Percentiles rank a stretch among this genome's conserved stretches.
Conservation (phyloP, 306 rosid species). For the Sechiopsis laciniata region DNA sequence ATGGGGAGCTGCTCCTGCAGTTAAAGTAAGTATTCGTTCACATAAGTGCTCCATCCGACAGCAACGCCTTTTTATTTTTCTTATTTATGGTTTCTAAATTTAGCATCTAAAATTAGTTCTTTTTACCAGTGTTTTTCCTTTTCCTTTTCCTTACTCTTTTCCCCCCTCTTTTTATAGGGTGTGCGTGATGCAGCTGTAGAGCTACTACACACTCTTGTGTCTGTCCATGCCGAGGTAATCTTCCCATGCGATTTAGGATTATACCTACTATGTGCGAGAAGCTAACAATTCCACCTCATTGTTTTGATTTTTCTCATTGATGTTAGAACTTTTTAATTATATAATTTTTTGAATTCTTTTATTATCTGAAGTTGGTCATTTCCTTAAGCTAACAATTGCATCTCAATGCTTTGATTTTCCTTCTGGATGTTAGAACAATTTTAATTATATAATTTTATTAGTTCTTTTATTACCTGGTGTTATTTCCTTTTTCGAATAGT, state of each 20-base stretch:
- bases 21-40: conserved; percentile 51
- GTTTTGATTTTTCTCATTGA: not conserved
- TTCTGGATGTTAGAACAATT: not conserved
- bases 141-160: not conserved
- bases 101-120: not conserved
- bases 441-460: not conserved
- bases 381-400: not conserved
- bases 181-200: conserved; percentile 94
- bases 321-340: not conserved
- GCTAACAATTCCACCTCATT: not conserved
- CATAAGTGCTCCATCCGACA: not conserved
- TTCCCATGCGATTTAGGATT: conserved; percentile 16
- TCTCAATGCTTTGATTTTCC: not conserved
- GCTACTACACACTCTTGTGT: conserved; percentile 85
- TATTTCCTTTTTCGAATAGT: not conserved
- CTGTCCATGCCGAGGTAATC: conserved; percentile 97
- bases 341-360: no score
- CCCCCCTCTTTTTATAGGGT: conserved; percentile 50
- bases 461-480: not conserved
- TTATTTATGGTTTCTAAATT: not conserved
- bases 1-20: conserved; percentile 97
- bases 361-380: not conserved
- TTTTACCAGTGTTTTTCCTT: not conserved
- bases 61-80: not conserved
- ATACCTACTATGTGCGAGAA: not conserved